Evolutionary conservation across 2,329 filamentous ascomycete species (phyloP).

Genomic region (Fusarium virguliforme): DNA sequence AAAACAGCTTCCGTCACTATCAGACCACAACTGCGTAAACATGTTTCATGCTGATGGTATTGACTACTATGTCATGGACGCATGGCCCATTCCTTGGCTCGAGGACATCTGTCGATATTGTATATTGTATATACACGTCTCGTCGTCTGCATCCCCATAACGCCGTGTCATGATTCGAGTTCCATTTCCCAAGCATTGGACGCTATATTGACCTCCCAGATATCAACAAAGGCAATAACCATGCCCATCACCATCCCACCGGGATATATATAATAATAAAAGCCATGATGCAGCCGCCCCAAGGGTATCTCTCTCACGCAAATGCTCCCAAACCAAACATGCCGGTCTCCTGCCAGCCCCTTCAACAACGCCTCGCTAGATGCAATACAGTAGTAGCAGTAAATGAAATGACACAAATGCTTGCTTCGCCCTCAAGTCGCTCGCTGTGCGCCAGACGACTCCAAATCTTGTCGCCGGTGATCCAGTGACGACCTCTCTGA

Average conservation of each 20-base stretch:
- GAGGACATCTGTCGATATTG: not conserved
- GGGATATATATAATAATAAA: constrained; percentile 19
- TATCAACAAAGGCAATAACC: not conserved
- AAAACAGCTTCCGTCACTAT: not conserved
- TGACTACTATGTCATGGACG: not conserved
- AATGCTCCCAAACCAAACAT: constrained; percentile 35
- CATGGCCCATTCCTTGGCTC: not conserved
- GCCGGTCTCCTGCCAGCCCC: constrained; percentile 14
- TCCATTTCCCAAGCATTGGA: not conserved
- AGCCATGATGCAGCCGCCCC: constrained; percentile 22
- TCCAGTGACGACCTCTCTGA: constrained; percentile 52
- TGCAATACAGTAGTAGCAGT: constrained; percentile 44
- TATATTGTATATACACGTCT: constrained; percentile 7
- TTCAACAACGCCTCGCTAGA: constrained; percentile 50
- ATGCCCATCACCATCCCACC: constrained; percentile 1
- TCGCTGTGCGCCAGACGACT: constrained; percentile 46
- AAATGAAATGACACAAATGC: constrained; percentile 31
- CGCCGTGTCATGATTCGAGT: constrained; percentile 14
- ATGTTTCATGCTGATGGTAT: constrained; percentile 5
- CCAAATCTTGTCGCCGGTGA: constrained; percentile 48
- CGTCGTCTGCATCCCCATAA: not conserved
- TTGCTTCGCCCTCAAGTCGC: constrained; percentile 25
- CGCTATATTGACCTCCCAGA: constrained; percentile 11
- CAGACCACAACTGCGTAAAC: not conserved
- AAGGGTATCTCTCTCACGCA: constrained; percentile 40